phyloP scores from a whole-genome alignment of 208 protist genomes.

The Trypanosoma vivax region DNA sequence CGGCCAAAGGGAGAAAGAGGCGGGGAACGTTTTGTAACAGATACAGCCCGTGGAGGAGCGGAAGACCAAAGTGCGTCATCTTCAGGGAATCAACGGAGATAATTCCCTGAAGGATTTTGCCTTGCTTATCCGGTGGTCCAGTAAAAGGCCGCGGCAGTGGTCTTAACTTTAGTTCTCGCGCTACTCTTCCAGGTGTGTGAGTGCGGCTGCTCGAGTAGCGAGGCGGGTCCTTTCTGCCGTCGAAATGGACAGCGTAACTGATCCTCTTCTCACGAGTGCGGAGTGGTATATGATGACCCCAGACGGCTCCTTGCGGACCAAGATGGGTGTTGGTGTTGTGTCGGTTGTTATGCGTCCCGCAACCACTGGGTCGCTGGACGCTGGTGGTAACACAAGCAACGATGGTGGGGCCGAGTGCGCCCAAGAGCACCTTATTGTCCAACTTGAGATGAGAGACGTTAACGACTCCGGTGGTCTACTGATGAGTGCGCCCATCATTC shows the following conservation, averaged over 20 bases:
- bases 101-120: too few relatives aligned
- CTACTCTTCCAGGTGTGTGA: too few relatives aligned
- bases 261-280: slow-evolving; percentile 60
- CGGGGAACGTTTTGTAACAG: too few relatives aligned
- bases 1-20: too few relatives aligned
- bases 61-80: too few relatives aligned
- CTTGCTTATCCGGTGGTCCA: too few relatives aligned
- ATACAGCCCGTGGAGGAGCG: too few relatives aligned
- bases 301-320: slow-evolving; percentile 38
- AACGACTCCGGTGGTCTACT: slow-evolving; percentile 53
- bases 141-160: too few relatives aligned
- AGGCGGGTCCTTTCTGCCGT: not conserved
- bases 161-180: too few relatives aligned
- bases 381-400: slow-evolving; percentile 9
- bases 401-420: not conserved
- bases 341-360: slow-evolving; percentile 16
- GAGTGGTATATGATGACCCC: slow-evolving; percentile 52
- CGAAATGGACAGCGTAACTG: slow-evolving; percentile 9
- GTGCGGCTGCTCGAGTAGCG: not conserved
- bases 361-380: slow-evolving; percentile 5
- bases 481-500: slow-evolving; percentile 47
- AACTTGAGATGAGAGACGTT: slow-evolving; percentile 42
- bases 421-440: slow-evolving; percentile 16
- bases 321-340: slow-evolving; percentile 66
- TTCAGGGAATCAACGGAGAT: too few relatives aligned